Evolutionary conservation across 1,284 basidiomycete genomes (phyloP).

Genomic region (Xerocomus nothofagi): DNA sequence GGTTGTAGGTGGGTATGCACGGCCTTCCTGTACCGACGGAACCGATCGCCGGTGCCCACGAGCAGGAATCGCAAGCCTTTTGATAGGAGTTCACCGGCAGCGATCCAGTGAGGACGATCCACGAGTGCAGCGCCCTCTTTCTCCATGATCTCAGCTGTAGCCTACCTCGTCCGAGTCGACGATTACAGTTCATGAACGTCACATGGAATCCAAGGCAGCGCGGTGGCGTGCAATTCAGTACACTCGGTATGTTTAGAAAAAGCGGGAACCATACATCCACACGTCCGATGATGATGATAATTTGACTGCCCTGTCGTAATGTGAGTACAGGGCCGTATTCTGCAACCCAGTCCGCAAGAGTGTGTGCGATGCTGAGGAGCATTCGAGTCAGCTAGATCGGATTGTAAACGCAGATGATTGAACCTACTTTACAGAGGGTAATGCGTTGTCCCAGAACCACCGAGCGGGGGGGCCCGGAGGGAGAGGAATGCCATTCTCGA

Average conservation of each 20-base stretch:
- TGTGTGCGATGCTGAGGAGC: conserved; percentile 14
- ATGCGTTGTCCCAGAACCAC: conserved; percentile 30
- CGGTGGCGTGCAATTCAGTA: not conserved
- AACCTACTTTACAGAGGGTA: conserved; percentile 24
- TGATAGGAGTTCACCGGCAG: conserved; percentile 31
- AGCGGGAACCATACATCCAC: conserved; percentile 31
- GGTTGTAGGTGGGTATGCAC: conserved; percentile 42
- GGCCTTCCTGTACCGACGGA: conserved; percentile 35
- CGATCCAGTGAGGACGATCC: conserved; percentile 35
- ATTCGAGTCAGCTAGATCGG: too few species aligned
- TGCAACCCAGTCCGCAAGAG: conserved; percentile 27
- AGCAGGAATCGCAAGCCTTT: conserved; percentile 25
- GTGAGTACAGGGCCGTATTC: conserved; percentile 37
- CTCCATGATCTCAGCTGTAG: conserved; percentile 37
- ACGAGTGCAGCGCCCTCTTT: conserved; percentile 33
- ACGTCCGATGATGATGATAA: conserved; percentile 32
- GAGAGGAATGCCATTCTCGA: conserved; percentile 15
- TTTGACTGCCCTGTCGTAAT: conserved; percentile 27
- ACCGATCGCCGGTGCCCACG: conserved; percentile 23
- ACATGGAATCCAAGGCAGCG: not conserved
- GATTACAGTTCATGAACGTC: not conserved
- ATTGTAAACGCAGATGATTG: not conserved
- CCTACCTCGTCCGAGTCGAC: conserved; percentile 12
- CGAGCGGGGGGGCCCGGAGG: conserved; percentile 29
- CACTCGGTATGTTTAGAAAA: not conserved